Conservation (phyloP, 2,329 filamentous ascomycete species). For the Tympanopsis confertula region DNA sequence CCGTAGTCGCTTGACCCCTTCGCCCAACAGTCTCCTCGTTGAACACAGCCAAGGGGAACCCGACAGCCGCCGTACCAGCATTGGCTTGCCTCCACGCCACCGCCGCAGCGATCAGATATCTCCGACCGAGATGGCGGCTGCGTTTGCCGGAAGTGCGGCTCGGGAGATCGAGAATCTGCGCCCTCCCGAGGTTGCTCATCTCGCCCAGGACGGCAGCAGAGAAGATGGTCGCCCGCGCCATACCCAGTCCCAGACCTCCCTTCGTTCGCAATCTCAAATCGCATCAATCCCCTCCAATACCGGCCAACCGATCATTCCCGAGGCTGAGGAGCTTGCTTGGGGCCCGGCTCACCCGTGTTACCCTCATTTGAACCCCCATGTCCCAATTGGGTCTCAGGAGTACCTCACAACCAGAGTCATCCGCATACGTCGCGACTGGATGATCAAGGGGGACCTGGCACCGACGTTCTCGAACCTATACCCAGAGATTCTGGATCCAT, state of each 20-base stretch:
- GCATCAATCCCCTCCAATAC: not conserved
- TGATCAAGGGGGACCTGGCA: constrained; percentile 57
- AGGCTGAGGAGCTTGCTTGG: constrained; percentile 49
- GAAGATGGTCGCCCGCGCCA: not conserved
- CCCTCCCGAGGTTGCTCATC: not conserved
- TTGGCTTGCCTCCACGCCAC: not conserved
- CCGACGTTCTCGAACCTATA: constrained; percentile 65
- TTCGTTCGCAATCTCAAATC: constrained; percentile 1
- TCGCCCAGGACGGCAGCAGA: not conserved
- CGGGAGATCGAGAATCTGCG: not conserved
- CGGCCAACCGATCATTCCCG: constrained; percentile 13
- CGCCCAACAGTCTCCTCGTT: not conserved
- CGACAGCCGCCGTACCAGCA: not conserved
- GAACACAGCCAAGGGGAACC: not conserved
- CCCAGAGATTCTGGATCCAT: constrained; percentile 59
- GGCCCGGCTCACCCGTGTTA: constrained; percentile 62
- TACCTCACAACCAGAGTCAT: constrained; percentile 55
- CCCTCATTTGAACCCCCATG: constrained; percentile 61
- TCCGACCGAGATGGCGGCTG: not conserved
- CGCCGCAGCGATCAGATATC: not conserved
- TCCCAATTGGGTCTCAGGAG: constrained; percentile 46
- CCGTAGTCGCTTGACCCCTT: not conserved
- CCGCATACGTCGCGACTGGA: constrained; percentile 60
- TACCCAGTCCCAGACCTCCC: not conserved
- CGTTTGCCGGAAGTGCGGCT: not conserved